Conservation (phyloP, 2,329 filamentous ascomycete species). For the Lithohypha guttulata region DNA sequence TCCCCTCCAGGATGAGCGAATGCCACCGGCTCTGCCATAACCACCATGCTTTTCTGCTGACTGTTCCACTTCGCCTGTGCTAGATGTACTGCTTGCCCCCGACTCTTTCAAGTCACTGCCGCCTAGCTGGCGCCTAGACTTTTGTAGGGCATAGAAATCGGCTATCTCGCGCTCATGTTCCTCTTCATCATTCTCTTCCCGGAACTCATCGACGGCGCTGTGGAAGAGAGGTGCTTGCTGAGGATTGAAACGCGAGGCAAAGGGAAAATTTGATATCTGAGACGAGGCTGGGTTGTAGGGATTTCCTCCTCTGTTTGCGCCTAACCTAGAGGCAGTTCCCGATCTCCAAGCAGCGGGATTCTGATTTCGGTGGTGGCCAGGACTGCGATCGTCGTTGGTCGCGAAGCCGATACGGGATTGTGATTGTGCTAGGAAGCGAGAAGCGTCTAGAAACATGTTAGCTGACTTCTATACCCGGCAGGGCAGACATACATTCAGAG, state of each 20-base stretch:
- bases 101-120: slow-evolving; percentile 76
- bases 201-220: slow-evolving; percentile 78
- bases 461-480: slow-evolving; percentile 29
- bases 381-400: slow-evolving; percentile 40
- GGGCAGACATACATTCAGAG: slow-evolving; percentile 65
- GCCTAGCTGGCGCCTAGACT: slow-evolving; percentile 79
- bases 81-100: slow-evolving; percentile 59
- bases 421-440: slow-evolving; percentile 89
- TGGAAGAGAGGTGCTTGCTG: slow-evolving; percentile 90
- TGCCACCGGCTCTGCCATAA: slow-evolving; percentile 38
- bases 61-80: slow-evolving; percentile 43
- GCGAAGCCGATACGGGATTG: slow-evolving; percentile 79
- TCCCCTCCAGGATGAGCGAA: slow-evolving; percentile 48
- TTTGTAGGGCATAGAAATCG: slow-evolving; percentile 86
- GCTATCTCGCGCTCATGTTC: slow-evolving; percentile 83
- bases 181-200: slow-evolving; percentile 85
- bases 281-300: slow-evolving; percentile 67
- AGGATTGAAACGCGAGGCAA: slow-evolving; percentile 60
- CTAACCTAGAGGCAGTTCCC: slow-evolving; percentile 35
- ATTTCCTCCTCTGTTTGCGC: slow-evolving; percentile 48
- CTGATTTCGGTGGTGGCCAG: slow-evolving; percentile 34
- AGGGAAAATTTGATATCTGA: slow-evolving; percentile 64
- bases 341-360: slow-evolving; percentile 36
- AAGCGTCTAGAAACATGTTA: slow-evolving; percentile 60
- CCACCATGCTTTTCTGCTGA: slow-evolving; percentile 30